Conservation (phyloP, 2,329 filamentous ascomycete species). For the Aspergillus fischeri region DNA sequence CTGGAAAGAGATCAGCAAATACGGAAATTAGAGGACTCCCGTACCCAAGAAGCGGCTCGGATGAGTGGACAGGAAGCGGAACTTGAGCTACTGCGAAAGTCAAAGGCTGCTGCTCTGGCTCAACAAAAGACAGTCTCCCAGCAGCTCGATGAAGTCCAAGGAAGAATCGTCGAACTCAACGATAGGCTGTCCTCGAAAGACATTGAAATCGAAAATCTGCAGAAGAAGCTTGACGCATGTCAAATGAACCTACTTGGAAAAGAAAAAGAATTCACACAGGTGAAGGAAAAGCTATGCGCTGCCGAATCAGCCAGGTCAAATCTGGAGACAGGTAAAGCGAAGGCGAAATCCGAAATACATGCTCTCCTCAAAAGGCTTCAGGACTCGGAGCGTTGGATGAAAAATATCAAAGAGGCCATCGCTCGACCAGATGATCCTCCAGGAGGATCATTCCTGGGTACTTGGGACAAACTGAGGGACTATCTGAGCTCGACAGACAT, state of each 20-base stretch:
- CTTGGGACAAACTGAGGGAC: slow-evolving; percentile 17
- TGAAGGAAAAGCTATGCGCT: slow-evolving; percentile 9
- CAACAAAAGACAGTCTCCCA: slow-evolving; percentile 16
- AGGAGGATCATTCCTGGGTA: slow-evolving; percentile 15
- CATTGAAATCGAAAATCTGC: slow-evolving; percentile 6
- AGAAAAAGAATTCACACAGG: slow-evolving; percentile 25
- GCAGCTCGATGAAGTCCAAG: slow-evolving; percentile 18
- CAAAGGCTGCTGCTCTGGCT: slow-evolving; percentile 13
- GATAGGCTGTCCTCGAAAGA: slow-evolving; percentile 4
- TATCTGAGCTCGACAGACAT: slow-evolving; percentile 9
- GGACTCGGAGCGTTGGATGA: slow-evolving; percentile 21
- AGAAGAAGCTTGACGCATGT: slow-evolving; percentile 13
- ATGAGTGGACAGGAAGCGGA: slow-evolving; percentile 14
- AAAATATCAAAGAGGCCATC: slow-evolving; percentile 18
- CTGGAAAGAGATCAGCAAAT: slow-evolving; percentile 18
- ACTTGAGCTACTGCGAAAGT: slow-evolving; percentile 18
- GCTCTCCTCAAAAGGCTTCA: slow-evolving; percentile 22
- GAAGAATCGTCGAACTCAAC: slow-evolving; percentile 20
- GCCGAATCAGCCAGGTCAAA: slow-evolving; percentile 10
- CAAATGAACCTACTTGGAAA: slow-evolving; percentile 17
- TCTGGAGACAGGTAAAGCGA: slow-evolving; percentile 18
- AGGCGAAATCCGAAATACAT: slow-evolving; percentile 22
- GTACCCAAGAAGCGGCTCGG: slow-evolving; percentile 8
- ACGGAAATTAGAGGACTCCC: slow-evolving; percentile 11
- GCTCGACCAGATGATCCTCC: slow-evolving; percentile 11